Conservation (phyloP, 2,329 filamentous ascomycete genomes). For the Arthroderma sp. region DNA sequence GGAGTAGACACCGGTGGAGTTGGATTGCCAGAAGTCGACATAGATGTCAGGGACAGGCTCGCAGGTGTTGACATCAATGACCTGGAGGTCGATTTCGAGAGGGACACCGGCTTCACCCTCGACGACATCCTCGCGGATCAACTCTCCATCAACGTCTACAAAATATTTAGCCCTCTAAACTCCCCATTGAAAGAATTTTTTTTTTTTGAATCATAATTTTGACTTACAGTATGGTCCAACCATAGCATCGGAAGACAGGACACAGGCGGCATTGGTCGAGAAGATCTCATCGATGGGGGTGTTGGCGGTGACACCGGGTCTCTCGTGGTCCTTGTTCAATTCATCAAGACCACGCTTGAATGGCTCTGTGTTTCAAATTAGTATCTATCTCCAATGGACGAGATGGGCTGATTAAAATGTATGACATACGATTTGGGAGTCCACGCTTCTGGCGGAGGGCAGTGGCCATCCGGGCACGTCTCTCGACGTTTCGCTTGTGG, state of each 20-base stretch:
- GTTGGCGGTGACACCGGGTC: constrained; percentile 1
- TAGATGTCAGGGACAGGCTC: constrained; percentile 23
- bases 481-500: constrained; percentile 26
- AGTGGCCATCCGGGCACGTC: constrained; percentile 26
- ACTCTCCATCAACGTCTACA: constrained; percentile 31
- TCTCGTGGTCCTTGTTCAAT: no score
- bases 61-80: constrained; percentile 28
- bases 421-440: constrained; percentile 8
- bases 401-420: not conserved
- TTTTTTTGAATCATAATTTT: not conserved
- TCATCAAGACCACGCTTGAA: constrained; percentile 5
- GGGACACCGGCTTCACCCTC: constrained; percentile 25
- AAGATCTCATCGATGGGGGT: constrained; percentile 6
- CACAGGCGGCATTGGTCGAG: constrained; percentile 22
- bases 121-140: constrained; percentile 23
- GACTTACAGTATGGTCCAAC: constrained; percentile 20
- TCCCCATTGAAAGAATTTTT: not conserved
- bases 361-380: not conserved
- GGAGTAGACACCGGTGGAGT: constrained; percentile 29
- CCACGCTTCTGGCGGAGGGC: constrained; percentile 27
- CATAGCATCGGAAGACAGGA: constrained; percentile 36
- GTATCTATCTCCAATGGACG: no score
- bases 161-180: not conserved
- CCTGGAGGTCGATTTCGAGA: constrained; percentile 26
- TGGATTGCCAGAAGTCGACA: constrained; percentile 28